These are phyloP conservation scores for Prunus mongolica DNA, from an alignment of 306 rosid genomes.

Conservation along the genomic window DNA sequence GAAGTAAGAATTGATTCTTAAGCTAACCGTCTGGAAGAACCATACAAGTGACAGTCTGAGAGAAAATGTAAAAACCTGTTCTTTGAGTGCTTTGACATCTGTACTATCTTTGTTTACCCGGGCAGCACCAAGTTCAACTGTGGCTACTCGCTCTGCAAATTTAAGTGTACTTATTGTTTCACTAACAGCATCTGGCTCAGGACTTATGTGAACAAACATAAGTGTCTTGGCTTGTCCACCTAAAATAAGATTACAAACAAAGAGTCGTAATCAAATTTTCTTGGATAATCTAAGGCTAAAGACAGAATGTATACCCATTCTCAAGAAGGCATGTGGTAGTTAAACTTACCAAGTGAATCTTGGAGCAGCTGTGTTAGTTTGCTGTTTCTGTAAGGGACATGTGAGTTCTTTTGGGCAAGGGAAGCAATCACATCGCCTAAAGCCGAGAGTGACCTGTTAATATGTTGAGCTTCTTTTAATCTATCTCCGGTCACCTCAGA, in stretches of 20 bases:
- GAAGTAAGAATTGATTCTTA: background rate
- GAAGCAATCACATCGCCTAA: slow-evolving; percentile 95
- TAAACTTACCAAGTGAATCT: slow-evolving; percentile 84
- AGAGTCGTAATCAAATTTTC: slow-evolving; percentile 11
- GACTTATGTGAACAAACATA: slow-evolving; percentile 97
- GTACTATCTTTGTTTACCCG: slow-evolving; percentile 76
- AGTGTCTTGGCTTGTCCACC: slow-evolving; percentile 97
- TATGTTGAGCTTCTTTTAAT: slow-evolving; percentile 92
- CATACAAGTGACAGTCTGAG: background rate
- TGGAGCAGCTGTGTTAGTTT: slow-evolving; percentile 94
- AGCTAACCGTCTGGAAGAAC: background rate
- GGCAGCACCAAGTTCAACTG: slow-evolving; percentile 95
- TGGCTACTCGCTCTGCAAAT: slow-evolving; percentile 95
- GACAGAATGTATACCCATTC: background rate
- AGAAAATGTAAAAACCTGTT: slow-evolving; percentile 54
- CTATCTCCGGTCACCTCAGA: slow-evolving; percentile 98
- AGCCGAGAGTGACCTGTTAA: slow-evolving; percentile 93
- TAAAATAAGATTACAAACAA: slow-evolving; percentile 24
- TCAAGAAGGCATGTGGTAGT: slow-evolving; percentile 2
- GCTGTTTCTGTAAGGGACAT: slow-evolving; percentile 95
- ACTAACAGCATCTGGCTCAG: slow-evolving; percentile 71
- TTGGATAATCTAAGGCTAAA: background rate
- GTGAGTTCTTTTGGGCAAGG: slow-evolving; percentile 92
- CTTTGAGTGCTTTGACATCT: slow-evolving; percentile 90
- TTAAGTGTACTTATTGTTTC: slow-evolving; percentile 91